Base-by-base conservation (phyloP, 306 rosid genomes). In the Gastrolobium villosum region DNA sequence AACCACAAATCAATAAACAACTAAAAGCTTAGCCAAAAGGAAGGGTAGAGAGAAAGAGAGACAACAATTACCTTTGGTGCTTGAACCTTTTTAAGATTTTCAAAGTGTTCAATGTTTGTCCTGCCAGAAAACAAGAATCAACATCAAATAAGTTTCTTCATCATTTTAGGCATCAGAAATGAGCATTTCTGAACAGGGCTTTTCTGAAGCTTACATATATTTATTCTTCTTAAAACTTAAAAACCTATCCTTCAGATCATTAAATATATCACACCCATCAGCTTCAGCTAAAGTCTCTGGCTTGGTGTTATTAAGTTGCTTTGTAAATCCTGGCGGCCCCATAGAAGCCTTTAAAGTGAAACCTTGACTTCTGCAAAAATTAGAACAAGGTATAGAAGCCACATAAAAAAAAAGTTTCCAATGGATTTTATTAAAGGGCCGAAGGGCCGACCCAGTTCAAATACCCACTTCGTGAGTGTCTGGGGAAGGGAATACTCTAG, bases 71-170 rank as follows among this genome's bases (percentile, higher is more conserved):
- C 99, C 93, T 95, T 93, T 46, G 99, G 99, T 32, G 83, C 87
- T 91, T 95, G 99, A 84, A 53, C 86, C 70, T 85, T 72, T 6
- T 98, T 92, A 55, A 95, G 99, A 72, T 81, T 79, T 81, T 90
- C 87, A 80, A 84, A 95, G 79, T 86, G 91, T 49, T 91, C 94
- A 31, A 76, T 34, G 52, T 90, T 87, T 82, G 70, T 80, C 93
- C 98, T 95, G 81, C 77, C 65, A 81, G 32, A 65, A 36, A 84
- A 75, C 77, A 50, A n/a, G 62, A 76, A 83, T 7, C 52, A 70
- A 78, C 61, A 57, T 75, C 70, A 49, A 74, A 64, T 10, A 81
- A 54, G 45, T 49, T 59, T 62, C 60, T 44, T 31, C 78, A 37
- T 31, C 46, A 53, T 49, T 49, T 49, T 34, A 60, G 78, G 77